Evolutionary conservation across 2,329 filamentous ascomycete genomes (phyloP), one percentile per base, ranked within the genome.

Genomic region (Dryadomyces quercivorus): DNA sequence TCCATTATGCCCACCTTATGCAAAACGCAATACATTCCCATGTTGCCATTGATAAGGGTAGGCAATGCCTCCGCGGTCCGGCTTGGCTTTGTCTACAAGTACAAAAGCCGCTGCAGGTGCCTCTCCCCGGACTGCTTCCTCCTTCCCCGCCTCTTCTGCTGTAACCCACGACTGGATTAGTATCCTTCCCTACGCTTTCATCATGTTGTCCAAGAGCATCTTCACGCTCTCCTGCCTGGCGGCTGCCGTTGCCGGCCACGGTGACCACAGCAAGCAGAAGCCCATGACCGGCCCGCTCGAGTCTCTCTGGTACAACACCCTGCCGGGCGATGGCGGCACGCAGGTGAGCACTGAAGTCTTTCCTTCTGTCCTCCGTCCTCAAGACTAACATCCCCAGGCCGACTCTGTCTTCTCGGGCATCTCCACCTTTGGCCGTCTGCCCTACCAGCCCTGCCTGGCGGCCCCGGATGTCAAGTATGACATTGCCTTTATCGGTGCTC

Each of bases 351-450:
- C 2, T 20, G 16, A 5, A 3, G 16, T 13, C 15, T 43, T 20
- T 9, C 7, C 16, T 16, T 44, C 42, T 18, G 42, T 10, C n/a
- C 10, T 3, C 8, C 16, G 18, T 20, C 2, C 34, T n/a, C n/a
- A n/a, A 45, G 22, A 38, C 38, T 31, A 50, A 44, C 34, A 40
- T 16, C 16, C 5, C 16, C 57, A 91, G 85, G 88, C 88, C 57
- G 88, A 94, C 67, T 90, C 87, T 0, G 87, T 93, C 56, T 94
- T 93, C 70, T 92, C 86, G 1, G 88, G 88, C 31, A 93, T 94
- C 63, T 86, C 85, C 1, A 94, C 88, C 8, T 93, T 93, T 65
- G 88, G 87, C 12, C 82, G 87, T 51, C 72, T 93, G 45, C 82
- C 84, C 6, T 93, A 94, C 69, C 80, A 77, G 56, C 86, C 86